Base-by-base conservation (phyloP, 2,329 filamentous ascomycete species). In the Fusarium anguioides region DNA sequence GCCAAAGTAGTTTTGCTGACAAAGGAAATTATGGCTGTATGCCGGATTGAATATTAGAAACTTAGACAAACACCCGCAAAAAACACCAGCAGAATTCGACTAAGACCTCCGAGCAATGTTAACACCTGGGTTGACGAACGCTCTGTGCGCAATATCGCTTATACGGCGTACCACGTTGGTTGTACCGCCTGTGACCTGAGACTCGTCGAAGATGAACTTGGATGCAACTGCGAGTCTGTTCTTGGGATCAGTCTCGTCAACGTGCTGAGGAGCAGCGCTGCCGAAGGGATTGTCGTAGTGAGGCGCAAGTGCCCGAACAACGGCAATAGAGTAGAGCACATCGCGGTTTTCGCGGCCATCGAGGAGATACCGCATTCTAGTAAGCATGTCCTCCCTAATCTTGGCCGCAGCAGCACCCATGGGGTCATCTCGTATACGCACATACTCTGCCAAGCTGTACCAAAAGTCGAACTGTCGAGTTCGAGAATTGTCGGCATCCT, bases 271-370 rank as follows among this genome's bases (percentile, higher is more conserved):
- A 9, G 86, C 80, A 23, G 84, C 82, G 60, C 81, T 85, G 65
- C 85, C 85, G 29, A 86, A 86, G 66, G 84, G 86, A 12, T 87
- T 81, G 15, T 86, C 85, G 73, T 85, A 88, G 42, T 88, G 86
- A 29, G 89, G 88, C 42, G 91, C 89, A 47, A 94, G 83, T 64
- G 94, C 88, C 24, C 93, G 89, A 17, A 91, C 89, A 54, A 97
- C 87, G 10, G 92, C 92, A 68, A 97, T 90, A 0, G 92, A 96
- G 79, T 97, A 97, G 56, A 97, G 87, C 18, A 97, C 90, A 75
- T 97, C 94, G 51, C 94, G 89, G 73, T 95, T 96, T 79, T 97
- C 94, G 23, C 90, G 87, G 45, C 91, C 91, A 69, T 93, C 91
- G 14, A 97, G 84, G 21, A 95, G 83, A 55, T 85, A 85, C 29